Conservation (phyloP, 2,329 filamentous ascomycete species). For the Colletotrichum cuscutae region DNA sequence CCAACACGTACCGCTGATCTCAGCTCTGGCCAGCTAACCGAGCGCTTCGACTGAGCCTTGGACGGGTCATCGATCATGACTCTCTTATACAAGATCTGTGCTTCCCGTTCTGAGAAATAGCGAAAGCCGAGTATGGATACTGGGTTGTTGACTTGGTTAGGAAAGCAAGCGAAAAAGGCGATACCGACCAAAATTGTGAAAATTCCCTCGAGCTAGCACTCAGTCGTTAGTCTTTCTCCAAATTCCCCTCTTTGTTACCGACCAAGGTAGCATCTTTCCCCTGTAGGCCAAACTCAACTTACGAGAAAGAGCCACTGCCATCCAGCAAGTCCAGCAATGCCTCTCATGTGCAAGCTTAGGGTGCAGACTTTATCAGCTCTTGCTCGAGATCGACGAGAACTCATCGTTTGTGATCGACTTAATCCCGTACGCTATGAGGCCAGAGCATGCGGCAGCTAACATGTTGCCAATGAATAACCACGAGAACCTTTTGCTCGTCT, state of each 20-base stretch:
- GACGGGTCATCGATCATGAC: constrained; percentile 48
- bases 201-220: constrained; percentile 46
- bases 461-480: constrained; percentile 58
- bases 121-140: constrained; percentile 43
- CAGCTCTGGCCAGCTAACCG: constrained; percentile 45
- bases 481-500: constrained; percentile 57
- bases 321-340: constrained; percentile 42
- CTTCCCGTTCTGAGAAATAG: constrained; percentile 48
- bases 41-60: constrained; percentile 44
- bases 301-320: constrained; percentile 50
- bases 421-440: constrained; percentile 55
- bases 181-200: constrained; percentile 47
- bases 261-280: background rate
- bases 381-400: background rate
- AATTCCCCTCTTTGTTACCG: background rate
- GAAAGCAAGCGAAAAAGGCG: constrained; percentile 45
- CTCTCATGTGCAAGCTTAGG: constrained; percentile 45
- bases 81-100: constrained; percentile 45
- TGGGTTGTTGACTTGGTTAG: constrained; percentile 41
- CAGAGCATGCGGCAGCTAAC: constrained; percentile 50
- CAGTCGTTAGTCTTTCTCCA: background rate
- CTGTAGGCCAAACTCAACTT: background rate
- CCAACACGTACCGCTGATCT: constrained; percentile 44
- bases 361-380: background rate
- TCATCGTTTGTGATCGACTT: background rate